Conservation (phyloP, 2,329 filamentous ascomycete species). For the Eutypella sp. region DNA sequence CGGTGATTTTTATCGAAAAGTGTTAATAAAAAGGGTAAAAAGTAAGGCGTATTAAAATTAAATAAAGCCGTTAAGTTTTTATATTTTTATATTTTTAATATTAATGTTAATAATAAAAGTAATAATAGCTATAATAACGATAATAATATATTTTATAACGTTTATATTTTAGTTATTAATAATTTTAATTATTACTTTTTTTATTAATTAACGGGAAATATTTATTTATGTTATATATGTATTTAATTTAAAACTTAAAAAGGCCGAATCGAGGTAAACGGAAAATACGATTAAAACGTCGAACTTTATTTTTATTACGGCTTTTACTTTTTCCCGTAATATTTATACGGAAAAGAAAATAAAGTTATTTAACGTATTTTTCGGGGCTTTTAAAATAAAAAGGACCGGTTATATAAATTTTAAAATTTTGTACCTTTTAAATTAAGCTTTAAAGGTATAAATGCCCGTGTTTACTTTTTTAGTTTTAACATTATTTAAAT, state of each 20-base stretch:
- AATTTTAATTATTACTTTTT: background rate
- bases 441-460: background rate
- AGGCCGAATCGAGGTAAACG: no score
- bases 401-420: background rate
- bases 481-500: background rate
- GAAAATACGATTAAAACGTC: no score
- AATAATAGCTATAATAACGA: background rate
- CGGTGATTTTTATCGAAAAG: no score
- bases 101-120: background rate
- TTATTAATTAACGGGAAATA: background rate
- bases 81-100: no score
- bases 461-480: background rate
- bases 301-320: no score
- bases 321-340: no score
- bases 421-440: background rate
- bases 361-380: background rate
- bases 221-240: background rate
- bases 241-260: background rate
- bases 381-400: background rate
- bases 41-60: no score
- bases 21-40: no score
- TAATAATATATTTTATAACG: background rate
- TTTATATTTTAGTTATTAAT: background rate
- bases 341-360: no score
- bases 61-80: no score